These are phyloP conservation scores for Fusarium oligoseptatum DNA, from an alignment of 2,329 filamentous ascomycete species.

Conservation along the genomic window DNA sequence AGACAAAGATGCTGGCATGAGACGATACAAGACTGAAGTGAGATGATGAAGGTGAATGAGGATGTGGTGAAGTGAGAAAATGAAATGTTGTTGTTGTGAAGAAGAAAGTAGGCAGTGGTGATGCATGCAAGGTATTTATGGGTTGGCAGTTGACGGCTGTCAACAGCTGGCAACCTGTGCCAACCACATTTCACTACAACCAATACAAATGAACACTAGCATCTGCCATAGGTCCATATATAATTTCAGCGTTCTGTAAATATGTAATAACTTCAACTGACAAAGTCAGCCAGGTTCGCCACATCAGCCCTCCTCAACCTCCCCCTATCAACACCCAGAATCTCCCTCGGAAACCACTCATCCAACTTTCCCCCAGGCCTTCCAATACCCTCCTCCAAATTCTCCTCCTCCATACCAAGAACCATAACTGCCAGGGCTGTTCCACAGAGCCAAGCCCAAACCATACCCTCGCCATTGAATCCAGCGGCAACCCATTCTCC, in stretches of 20 bases:
- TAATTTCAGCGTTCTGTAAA: no score
- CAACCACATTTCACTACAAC: neutral
- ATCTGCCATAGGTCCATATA: no score
- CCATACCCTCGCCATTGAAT: constrained; percentile 67
- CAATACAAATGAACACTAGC: neutral
- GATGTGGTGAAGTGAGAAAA: no score
- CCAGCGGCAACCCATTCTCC: constrained; percentile 67
- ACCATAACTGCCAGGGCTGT: constrained; percentile 62
- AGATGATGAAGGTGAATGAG: neutral
- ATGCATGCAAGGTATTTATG: neutral
- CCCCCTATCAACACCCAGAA: constrained; percentile 48
- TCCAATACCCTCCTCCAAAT: constrained; percentile 48
- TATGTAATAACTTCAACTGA: neutral
- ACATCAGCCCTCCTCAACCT: constrained; percentile 55
- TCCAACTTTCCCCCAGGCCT: constrained; percentile 52
- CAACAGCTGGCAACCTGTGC: constrained; percentile 20
- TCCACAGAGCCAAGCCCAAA: constrained; percentile 66
- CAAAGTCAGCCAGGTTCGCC: constrained; percentile 49
- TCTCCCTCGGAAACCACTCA: constrained; percentile 58
- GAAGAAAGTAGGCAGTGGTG: neutral
- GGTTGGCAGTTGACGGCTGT: constrained; percentile 22
- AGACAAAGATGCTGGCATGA: neutral
- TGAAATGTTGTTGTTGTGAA: neutral
- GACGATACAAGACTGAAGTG: neutral
- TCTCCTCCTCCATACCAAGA: constrained; percentile 52